Base-by-base conservation (phyloP, 345 rosid species). In the Lepidium didymum region DNA sequence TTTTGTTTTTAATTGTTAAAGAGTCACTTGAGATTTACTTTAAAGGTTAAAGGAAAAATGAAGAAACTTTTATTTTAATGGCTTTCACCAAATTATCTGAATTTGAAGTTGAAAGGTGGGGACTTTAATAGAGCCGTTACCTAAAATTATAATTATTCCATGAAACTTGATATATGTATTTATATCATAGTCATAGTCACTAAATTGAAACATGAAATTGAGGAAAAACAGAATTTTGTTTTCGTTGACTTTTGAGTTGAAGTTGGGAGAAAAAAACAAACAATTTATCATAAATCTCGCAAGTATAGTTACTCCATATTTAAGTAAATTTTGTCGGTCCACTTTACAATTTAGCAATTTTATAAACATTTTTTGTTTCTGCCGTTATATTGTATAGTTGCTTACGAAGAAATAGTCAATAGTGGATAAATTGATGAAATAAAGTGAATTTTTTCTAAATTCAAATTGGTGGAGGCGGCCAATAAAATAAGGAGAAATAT, bases 81-180 rank as follows among this genome's bases (percentile, higher is more conserved):
- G 67, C 56, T 56, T 29, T 67, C 47, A 74, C 62, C 61, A 51
- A 54, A 37, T 57, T 33, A 65, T 65, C 60, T 7, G 34, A 68
- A 38, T 63, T 68, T 62, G 45, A 68, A 68, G 54, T 54, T 62
- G 58, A 54, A 74, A 67, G 14, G 68, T 66, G 77, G 46, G 73
- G 69, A 42, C 47, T 9, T 51, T 25, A 73, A 66, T 73, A 66
- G 77, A 73, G 72, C 68, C 51, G 53, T 62, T 47, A 68, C 73
- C 78, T 36, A 61, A 50, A 33, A 44, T 29, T 14, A 40, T 46
- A 70, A 8, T 33, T 34, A 53, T 43, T 42, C 29, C 47, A 70
- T 35, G 15, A 36, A 14, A 10, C 25, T 35, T 62, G 63, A 34
- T 31, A 27, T 66, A 25, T 51, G 42, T 66, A 42, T 33, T 11